Base-by-base conservation (phyloP, 139 green algal genomes). In the Choricystis sp. region DNA sequence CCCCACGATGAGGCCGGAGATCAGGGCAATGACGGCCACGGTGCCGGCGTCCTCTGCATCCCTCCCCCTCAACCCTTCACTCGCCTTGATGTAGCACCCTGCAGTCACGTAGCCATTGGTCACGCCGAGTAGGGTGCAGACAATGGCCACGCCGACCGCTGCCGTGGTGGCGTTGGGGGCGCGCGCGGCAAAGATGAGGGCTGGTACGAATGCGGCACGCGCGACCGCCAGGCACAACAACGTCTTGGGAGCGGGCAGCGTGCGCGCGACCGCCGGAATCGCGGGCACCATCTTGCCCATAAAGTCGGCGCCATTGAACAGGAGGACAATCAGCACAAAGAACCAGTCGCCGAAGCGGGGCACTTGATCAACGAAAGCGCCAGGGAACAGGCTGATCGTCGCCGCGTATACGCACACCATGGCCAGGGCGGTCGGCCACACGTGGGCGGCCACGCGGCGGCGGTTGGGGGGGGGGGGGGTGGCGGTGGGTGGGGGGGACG, bases 371-470 rank as follows among this genome's bases (percentile, higher is more conserved):
- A 85, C 80, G 28, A 96, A 66, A 20, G 96, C 73, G 0, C 90
- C 89, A 1, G 89, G 89, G 61, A 96, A 96, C 49, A 96, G 92
- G 60, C 74, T 76, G 21, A 96, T 69, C 0, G 89, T 96, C 0
- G 87, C 70, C 3, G 64, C 48, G 66, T 85, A 86, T 14, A 73
- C 60, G n/a, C 69, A 3, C 2, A 74, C 57, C 27, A 83, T 63
- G 0, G 60, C 64, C 9, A 56, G 20, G 26, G 62, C 70, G 5
- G 59, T 63, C 9, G 64, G 62, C 69, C 62, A 60, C 29, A 70
- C 60, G 40, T 19, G 28, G 26, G 23, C 60, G 26, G 60, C 28
- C 24, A 49, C 19, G 4, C 24, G 58, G 52, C 61, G 48, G 0
- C 66, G 66, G 60, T 49, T 19, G 28, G 28, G 49, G 5, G 14